A percentile compares a stretch with the other conserved stretches of the same genome.
Evolutionary conservation across 1,284 basidiomycete genomes (phyloP).

Genomic region (Fistulinella staudtii): DNA sequence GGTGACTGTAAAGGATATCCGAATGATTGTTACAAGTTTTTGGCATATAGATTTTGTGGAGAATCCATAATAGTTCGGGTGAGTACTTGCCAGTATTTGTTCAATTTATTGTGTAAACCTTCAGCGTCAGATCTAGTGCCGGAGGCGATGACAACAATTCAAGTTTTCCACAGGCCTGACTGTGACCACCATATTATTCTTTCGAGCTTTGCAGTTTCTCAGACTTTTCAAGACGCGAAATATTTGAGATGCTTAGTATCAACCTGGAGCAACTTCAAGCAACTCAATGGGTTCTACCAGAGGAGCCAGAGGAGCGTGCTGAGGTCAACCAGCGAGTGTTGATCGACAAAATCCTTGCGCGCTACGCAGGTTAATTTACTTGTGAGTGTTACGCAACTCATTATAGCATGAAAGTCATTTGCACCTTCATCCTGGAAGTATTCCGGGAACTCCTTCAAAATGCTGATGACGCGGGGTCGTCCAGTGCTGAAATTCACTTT

Average conservation of each 20-base stretch:
- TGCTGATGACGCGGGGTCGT: slow-evolving; percentile 88
- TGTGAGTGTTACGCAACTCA: slow-evolving; percentile 33
- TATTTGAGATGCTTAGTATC: background rate
- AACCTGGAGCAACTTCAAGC: background rate
- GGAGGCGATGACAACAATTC: too few species aligned
- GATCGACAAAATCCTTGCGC: slow-evolving; percentile 92
- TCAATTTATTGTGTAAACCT: too few species aligned
- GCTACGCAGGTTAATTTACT: slow-evolving; percentile 93
- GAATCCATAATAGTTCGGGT: background rate
- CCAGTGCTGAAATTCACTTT: slow-evolving; percentile 69
- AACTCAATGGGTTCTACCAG: background rate
- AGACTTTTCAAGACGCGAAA: too few species aligned
- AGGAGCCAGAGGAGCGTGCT: background rate
- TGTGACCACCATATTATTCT: too few species aligned
- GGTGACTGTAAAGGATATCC: background rate
- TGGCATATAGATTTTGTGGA: background rate
- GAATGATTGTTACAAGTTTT: background rate
- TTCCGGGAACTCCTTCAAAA: slow-evolving; percentile 93
- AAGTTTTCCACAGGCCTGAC: too few species aligned
- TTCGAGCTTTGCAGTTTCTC: too few species aligned
- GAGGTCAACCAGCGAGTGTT: slow-evolving; percentile 92
- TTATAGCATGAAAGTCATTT: background rate
- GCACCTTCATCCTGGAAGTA: slow-evolving; percentile 40
- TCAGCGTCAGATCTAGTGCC: too few species aligned
- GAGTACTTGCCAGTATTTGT: too few species aligned